Percentiles rank a stretch among this genome's conserved stretches.
phyloP scores from a whole-genome alignment of 148 eudicot genomes.

The Camellia sinensis region DNA sequence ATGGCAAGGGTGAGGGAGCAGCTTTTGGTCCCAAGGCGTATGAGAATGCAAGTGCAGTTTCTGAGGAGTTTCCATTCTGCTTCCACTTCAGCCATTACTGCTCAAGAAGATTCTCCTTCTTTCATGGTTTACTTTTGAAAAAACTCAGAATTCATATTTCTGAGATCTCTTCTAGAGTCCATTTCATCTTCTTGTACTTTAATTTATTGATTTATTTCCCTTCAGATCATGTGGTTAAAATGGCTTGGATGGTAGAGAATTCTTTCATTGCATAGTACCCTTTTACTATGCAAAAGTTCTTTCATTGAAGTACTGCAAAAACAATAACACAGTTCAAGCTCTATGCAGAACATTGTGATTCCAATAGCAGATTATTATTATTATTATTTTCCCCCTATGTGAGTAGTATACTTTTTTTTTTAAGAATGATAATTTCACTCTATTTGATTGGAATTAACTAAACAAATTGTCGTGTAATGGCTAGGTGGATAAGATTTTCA shows the following conservation, averaged over 20 bases:
- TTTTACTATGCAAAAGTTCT: background rate
- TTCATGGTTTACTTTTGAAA: conserved; percentile 36
- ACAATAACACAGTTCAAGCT: background rate
- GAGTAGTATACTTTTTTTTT: background rate
- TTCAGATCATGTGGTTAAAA: background rate
- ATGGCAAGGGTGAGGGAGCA: conserved; percentile 39
- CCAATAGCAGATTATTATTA: background rate
- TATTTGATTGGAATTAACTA: too few relatives aligned
- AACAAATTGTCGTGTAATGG: too few relatives aligned
- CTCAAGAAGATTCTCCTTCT: conserved; percentile 30
- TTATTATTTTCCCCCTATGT: background rate
- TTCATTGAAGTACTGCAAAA: background rate
- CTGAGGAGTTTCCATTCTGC: conserved; percentile 18
- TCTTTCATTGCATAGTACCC: background rate
- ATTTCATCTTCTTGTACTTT: background rate
- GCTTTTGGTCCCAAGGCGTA: conserved; percentile 21
- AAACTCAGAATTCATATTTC: background rate
- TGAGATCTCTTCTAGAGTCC: background rate
- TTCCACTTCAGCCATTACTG: conserved; percentile 21
- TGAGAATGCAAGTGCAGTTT: conserved; percentile 9
- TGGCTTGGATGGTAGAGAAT: background rate
- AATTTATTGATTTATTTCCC: background rate
- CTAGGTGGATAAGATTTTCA: too few relatives aligned
- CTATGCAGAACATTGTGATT: background rate
- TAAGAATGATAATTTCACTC: too few relatives aligned